Conservation (phyloP, 73 alveolate species). For the Symbiodinium pilosum region DNA sequence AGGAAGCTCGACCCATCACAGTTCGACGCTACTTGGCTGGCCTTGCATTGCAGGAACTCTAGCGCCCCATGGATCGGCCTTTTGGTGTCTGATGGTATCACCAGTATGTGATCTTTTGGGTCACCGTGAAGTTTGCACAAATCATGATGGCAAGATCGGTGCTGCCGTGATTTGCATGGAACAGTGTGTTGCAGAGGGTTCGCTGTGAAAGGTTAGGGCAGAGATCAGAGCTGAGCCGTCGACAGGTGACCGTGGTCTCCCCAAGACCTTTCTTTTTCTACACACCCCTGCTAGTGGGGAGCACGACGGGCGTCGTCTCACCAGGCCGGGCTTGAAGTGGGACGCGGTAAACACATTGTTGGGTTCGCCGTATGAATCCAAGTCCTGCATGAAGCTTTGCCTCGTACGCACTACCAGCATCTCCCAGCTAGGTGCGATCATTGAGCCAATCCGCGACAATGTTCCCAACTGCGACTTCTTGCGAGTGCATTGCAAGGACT, state of each 20-base stretch:
- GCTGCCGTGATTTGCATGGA: neutral
- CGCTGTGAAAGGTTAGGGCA: neutral
- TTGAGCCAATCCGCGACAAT: constrained; percentile 91
- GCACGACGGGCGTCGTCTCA: constrained; percentile 94
- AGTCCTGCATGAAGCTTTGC: no score
- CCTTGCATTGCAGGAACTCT: no score
- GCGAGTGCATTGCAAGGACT: constrained; percentile 81
- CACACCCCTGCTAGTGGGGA: constrained; percentile 91
- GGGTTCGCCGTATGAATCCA: no score
- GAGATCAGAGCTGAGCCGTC: neutral
- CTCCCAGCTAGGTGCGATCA: constrained; percentile 92
- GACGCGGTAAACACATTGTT: no score
- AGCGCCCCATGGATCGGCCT: no score
- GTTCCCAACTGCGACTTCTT: constrained; percentile 81
- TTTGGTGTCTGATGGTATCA: no score
- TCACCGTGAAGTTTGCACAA: neutral
- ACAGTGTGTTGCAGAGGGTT: no score
- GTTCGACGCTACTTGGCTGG: constrained; percentile 22
- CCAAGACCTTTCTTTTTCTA: constrained; percentile 93
- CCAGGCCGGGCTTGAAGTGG: constrained; percentile 15
- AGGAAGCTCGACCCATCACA: constrained; percentile 75
- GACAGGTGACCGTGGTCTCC: constrained; percentile 89
- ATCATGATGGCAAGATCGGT: neutral
- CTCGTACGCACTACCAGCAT: no score
- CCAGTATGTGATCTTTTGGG: neutral